These are phyloP conservation scores for Cucumis hystrix DNA, from an alignment of 306 rosid species.

Conservation along the genomic window DNA sequence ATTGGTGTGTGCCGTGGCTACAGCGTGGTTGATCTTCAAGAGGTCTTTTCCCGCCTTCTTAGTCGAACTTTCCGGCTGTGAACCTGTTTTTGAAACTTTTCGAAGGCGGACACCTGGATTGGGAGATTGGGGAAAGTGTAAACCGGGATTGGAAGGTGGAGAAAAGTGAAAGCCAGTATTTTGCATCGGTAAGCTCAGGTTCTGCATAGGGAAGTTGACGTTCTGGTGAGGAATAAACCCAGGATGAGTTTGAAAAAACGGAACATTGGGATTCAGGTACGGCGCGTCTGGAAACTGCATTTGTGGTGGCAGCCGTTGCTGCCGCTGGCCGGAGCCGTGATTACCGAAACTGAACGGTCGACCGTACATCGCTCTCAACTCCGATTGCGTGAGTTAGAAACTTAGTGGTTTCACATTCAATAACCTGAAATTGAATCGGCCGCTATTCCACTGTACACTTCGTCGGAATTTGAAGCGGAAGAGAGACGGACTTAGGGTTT, in stretches of 20 bases:
- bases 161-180: not conserved
- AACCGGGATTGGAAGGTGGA: not conserved
- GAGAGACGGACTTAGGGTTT: not conserved
- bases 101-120: not conserved
- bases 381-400: not conserved
- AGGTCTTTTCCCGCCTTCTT: slow-evolving; percentile 10
- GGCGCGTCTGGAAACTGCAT: slow-evolving; percentile 1
- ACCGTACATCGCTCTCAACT: slow-evolving; percentile 28
- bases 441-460: not conserved
- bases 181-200: slow-evolving; percentile 18
- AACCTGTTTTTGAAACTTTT: not conserved
- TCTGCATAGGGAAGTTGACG: slow-evolving; percentile 12
- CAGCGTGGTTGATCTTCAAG: slow-evolving; percentile 27
- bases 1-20: slow-evolving; percentile 27
- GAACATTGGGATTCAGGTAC: not conserved
- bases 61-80: slow-evolving; percentile 3
- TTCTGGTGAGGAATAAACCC: slow-evolving; percentile 3
- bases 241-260: not conserved
- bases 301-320: slow-evolving; percentile 6
- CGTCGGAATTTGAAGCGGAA: not conserved
- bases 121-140: not conserved
- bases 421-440: not conserved
- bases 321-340: slow-evolving; percentile 9
- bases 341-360: slow-evolving; percentile 9
- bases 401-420: not conserved